Percentiles rank a stretch among this genome's conserved stretches.
Evolutionary conservation across 305 asterid genomes (phyloP).

Genomic region (Solanum hybrid): DNA sequence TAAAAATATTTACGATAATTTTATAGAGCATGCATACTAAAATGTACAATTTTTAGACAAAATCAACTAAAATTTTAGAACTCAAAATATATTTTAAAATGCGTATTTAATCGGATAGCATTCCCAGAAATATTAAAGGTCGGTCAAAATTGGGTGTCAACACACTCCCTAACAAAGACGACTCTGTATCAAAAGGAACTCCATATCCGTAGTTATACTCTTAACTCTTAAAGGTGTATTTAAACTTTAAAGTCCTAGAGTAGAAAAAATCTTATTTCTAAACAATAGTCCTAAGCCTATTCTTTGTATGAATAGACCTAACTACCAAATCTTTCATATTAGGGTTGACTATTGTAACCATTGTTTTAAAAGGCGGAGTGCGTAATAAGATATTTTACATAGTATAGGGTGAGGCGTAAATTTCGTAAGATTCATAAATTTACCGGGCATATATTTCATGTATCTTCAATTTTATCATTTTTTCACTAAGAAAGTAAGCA

Average conservation of each 20-base stretch:
- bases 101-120: too few species aligned
- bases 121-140: too few species aligned
- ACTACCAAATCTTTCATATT: neutral
- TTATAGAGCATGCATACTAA: too few species aligned
- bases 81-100: too few species aligned
- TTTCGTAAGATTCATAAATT: neutral
- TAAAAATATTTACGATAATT: too few species aligned
- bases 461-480: neutral
- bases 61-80: too few species aligned
- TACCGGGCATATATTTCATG: neutral
- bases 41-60: too few species aligned
- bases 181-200: accelerated
- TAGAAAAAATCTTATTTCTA: neutral
- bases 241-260: neutral
- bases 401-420: neutral
- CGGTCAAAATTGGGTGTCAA: too few species aligned
- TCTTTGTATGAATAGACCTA: neutral
- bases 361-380: neutral
- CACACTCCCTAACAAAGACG: accelerated
- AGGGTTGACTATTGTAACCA: neutral
- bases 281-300: neutral
- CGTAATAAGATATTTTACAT: neutral
- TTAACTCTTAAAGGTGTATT: neutral
- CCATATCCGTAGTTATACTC: neutral
- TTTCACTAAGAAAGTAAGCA: neutral